These are phyloP conservation scores for Dissophora globulifera DNA, from an alignment of 192 early-diverging fungal genomes.

Conservation along the genomic window DNA sequence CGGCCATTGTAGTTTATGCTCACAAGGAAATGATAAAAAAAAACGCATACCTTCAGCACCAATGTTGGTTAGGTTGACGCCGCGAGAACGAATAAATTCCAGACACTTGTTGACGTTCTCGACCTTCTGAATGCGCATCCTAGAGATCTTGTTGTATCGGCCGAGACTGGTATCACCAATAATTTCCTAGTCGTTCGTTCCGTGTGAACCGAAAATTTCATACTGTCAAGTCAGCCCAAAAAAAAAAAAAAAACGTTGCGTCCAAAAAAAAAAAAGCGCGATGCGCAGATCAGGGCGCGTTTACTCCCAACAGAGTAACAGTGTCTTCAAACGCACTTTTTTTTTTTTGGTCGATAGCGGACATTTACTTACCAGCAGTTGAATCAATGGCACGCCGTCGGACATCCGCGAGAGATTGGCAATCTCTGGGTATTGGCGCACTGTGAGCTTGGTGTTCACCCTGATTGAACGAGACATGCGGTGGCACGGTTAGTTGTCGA, in stretches of 20 bases:
- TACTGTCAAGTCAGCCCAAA: too few species aligned
- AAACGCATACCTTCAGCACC: slow-evolving; percentile 81
- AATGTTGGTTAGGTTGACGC: slow-evolving; percentile 93
- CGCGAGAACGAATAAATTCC: slow-evolving; percentile 89
- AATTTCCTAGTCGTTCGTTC: slow-evolving; percentile 75
- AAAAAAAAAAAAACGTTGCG: too few species aligned
- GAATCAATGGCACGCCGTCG: slow-evolving; percentile 66
- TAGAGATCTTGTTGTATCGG: slow-evolving; percentile 87
- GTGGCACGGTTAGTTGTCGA: background rate
- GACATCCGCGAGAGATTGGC: slow-evolving; percentile 55
- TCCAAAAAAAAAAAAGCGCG: too few species aligned
- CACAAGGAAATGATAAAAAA: too few species aligned
- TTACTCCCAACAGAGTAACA: too few species aligned
- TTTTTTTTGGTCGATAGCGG: too few species aligned
- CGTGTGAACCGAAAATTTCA: background rate
- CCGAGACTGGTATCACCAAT: slow-evolving; percentile 92
- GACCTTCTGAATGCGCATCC: slow-evolving; percentile 93
- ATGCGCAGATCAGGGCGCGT: too few species aligned
- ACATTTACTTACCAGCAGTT: slow-evolving; percentile 68
- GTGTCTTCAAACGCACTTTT: too few species aligned
- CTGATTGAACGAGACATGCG: slow-evolving; percentile 25
- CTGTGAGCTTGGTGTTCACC: slow-evolving; percentile 82
- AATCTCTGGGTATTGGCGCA: slow-evolving; percentile 56
- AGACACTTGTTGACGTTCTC: slow-evolving; percentile 96
- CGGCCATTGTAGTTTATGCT: too few species aligned